A percentile compares a stretch with the other conserved stretches of the same genome.
Evolutionary conservation across 805 yeast species (phyloP).

Genomic region (Saccharomycopsis fermentans): DNA sequence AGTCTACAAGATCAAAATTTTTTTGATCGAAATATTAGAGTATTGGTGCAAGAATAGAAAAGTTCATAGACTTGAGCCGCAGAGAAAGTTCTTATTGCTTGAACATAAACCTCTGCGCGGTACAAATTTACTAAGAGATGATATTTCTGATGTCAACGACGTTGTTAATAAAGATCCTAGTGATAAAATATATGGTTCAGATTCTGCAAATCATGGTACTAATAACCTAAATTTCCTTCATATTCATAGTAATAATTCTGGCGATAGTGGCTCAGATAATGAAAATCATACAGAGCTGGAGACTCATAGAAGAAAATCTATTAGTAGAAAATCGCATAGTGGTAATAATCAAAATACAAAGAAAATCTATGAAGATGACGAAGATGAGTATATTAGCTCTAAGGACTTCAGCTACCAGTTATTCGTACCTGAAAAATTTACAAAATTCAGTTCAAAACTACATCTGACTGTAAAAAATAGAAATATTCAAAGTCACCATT

Average conservation of each 20-base stretch:
- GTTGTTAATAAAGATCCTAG: background rate
- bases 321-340: background rate
- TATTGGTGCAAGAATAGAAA: conserved; percentile 79
- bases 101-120: conserved; percentile 65
- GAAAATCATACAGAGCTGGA: background rate
- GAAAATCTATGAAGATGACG: conserved; percentile 28
- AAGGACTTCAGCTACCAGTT: conserved; percentile 80
- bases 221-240: background rate
- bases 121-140: conserved; percentile 36
- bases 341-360: conserved; percentile 2
- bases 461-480: conserved; percentile 83
- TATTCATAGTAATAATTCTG: background rate
- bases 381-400: conserved; percentile 50
- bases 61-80: conserved; percentile 89
- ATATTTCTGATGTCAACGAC: background rate
- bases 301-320: background rate
- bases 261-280: background rate
- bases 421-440: conserved; percentile 53
- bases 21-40: conserved; percentile 81
- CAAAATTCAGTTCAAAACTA: conserved; percentile 41
- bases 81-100: conserved; percentile 64
- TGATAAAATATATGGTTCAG: background rate
- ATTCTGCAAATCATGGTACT: background rate
- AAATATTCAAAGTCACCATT: conserved; percentile 82
- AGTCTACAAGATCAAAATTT: conserved; percentile 76